phyloP scores from a whole-genome alignment of 768 basidiomycete genomes.

The Boletus sensibilis region DNA sequence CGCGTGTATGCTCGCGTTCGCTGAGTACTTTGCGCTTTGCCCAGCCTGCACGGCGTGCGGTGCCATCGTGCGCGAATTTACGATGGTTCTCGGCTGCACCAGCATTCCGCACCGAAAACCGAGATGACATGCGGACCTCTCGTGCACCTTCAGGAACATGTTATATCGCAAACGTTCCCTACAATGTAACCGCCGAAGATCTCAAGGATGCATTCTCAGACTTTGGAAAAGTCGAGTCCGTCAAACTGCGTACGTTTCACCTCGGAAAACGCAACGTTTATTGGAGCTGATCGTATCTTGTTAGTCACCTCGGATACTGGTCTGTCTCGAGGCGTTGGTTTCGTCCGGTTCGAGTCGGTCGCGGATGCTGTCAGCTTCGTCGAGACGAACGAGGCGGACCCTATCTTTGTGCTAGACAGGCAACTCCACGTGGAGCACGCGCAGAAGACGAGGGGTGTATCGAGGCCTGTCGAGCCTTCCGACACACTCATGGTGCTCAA shows the following conservation, averaged over 20 bases:
- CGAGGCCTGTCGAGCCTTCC: constrained; percentile 20
- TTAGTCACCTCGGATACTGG: constrained; percentile 35
- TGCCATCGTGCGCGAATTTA: neutral
- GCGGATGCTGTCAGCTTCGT: constrained; percentile 39
- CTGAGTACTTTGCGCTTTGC: constrained; percentile 9
- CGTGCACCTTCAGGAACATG: constrained; percentile 38
- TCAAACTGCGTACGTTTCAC: constrained; percentile 42
- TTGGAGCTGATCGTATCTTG: neutral
- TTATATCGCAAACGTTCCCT: constrained; percentile 58
- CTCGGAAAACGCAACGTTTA: neutral
- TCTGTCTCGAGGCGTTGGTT: constrained; percentile 43
- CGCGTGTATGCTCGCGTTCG: constrained; percentile 15
- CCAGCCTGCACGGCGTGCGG: neutral
- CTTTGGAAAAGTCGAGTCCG: constrained; percentile 41
- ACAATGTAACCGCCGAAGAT: constrained; percentile 39
- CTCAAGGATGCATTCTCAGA: constrained; percentile 41
- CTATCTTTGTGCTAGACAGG: constrained; percentile 49
- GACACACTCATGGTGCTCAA: constrained; percentile 33
- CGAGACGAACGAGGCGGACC: constrained; percentile 40
- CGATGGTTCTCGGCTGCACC: constrained; percentile 23
- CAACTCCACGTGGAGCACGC: constrained; percentile 45
- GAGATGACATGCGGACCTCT: neutral
- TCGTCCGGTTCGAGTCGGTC: constrained; percentile 41
- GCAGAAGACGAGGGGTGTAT: neutral
- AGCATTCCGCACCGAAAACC: constrained; percentile 3